phyloP scores from a whole-genome alignment of 176 grass and related monocot species.

The Avena atlantica region DNA sequence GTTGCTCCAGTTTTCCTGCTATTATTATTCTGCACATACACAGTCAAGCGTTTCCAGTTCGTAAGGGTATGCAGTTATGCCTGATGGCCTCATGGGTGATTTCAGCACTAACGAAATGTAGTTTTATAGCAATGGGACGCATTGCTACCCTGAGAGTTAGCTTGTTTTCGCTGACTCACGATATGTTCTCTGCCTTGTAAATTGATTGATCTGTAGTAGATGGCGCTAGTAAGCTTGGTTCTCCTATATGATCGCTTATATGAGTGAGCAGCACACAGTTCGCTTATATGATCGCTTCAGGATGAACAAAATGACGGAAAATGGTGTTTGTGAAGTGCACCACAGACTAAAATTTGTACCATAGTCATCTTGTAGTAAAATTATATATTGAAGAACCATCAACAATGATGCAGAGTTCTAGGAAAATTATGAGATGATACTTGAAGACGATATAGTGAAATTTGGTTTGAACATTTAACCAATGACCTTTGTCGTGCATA shows the following conservation, averaged over 20 bases:
- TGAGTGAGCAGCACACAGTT: constrained; percentile 6
- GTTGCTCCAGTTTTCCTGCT: neutral
- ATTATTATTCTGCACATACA: constrained; percentile 18
- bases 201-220: constrained; percentile 7
- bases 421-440: constrained; percentile 18
- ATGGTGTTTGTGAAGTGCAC: neutral
- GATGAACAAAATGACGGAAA: constrained; percentile 21
- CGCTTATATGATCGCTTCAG: neutral
- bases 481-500: neutral
- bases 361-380: constrained; percentile 7
- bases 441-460: constrained; percentile 1
- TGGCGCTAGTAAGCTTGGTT: constrained; percentile 19
- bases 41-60: neutral
- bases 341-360: constrained; percentile 9
- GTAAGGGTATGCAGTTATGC: constrained; percentile 4
- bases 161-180: neutral
- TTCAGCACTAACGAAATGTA: neutral
- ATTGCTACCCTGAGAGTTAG: neutral
- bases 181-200: neutral
- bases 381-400: constrained; percentile 26
- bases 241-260: neutral
- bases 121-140: neutral
- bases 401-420: neutral
- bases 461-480: constrained; percentile 15
- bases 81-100: neutral